phyloP scores from a whole-genome alignment of 208 protist genomes.

The Strigomonas culicis region DNA sequence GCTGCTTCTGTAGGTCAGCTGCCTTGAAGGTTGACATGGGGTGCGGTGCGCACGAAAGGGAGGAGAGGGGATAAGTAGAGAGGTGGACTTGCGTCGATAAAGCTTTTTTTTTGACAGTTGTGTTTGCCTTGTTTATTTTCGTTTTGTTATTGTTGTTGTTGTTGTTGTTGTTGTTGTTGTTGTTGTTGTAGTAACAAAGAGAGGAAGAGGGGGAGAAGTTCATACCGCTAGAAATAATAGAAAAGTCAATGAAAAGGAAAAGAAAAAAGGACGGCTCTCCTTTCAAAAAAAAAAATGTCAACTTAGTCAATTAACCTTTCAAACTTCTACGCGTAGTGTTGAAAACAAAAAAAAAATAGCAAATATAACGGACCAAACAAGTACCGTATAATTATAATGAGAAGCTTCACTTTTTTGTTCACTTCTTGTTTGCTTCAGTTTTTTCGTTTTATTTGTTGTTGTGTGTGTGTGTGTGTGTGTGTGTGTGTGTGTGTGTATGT shows the following conservation, averaged over 20 bases:
- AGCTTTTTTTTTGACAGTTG: too few relatives aligned
- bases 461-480: slow-evolving; percentile 1
- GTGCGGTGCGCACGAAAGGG: slow-evolving; percentile 28
- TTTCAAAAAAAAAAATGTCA: neutral
- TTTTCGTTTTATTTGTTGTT: neutral
- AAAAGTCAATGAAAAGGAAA: slow-evolving; percentile 13
- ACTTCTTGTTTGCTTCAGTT: too few relatives aligned
- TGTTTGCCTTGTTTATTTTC: too few relatives aligned
- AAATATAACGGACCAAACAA: neutral
- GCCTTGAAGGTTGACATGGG: slow-evolving; percentile 18
- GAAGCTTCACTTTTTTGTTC: too few relatives aligned
- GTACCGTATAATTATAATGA: neutral
- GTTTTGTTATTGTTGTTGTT: too few relatives aligned
- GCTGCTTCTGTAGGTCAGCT: slow-evolving; percentile 3
- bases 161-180: neutral
- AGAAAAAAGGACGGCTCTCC: slow-evolving; percentile 13
- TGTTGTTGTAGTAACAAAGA: neutral
- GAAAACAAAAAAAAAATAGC: slow-evolving; percentile 20
- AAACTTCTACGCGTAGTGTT: too few relatives aligned
- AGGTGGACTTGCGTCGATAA: too few relatives aligned
- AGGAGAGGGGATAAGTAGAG: slow-evolving; percentile 38
- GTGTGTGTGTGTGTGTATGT: neutral
- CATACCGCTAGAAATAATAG: neutral
- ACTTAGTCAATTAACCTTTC: slow-evolving; percentile 1
- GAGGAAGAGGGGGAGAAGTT: neutral